Base-by-base conservation (phyloP, 1,284 basidiomycete genomes). In the Apiotrichum akiyoshidainum region DNA sequence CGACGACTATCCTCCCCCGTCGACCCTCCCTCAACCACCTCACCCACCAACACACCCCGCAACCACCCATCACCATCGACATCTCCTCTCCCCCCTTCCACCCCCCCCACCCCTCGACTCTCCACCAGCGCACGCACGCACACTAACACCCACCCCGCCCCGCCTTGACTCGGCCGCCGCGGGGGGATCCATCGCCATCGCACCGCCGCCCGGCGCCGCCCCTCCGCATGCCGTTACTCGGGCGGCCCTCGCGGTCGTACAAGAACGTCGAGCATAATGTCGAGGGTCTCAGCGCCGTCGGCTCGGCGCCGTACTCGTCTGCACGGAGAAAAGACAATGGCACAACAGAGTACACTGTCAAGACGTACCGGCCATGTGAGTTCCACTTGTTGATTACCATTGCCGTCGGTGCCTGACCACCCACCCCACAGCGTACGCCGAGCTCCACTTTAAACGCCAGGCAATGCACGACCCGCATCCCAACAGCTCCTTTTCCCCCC, bases 361-460 rank as follows among this genome's bases (percentile, higher is more conserved):
- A 74, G 68, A 75, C 72, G 12, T 75, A 69, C 58, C 64, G 71
- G 35, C 75, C 75, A 39, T 71, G 75, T 76, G 37, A 66, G 74
- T 21, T 1, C 39, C 21, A 5, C 19, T 21, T 31, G n/a, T 34
- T 39, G 7, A 10, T 19, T 19, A 42, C n/a, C 6, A 10, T 6
- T 21, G 19, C 33, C 19, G 12, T 37, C 6, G 14, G 3, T 39
- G n/a, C 17, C 58, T 56, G 44, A 58, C 37, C 37, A 37, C 3
- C 3, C 60, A 48, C n/a, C 8, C 22, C 22, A 22, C 39, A 64
- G 63, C 63, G 17, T 57, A 57, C 31, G 57, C 65, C 57, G 75
- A 76, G 50, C 66, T 71, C 17, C 73, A 75, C 57, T 67, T 72
- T 13, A 65, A 67, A 17, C 63, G 68, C 35, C 65, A 70, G 22